Base-by-base conservation (phyloP, 1,139 yeast species). In the Magnusiomyces clavatus region DNA sequence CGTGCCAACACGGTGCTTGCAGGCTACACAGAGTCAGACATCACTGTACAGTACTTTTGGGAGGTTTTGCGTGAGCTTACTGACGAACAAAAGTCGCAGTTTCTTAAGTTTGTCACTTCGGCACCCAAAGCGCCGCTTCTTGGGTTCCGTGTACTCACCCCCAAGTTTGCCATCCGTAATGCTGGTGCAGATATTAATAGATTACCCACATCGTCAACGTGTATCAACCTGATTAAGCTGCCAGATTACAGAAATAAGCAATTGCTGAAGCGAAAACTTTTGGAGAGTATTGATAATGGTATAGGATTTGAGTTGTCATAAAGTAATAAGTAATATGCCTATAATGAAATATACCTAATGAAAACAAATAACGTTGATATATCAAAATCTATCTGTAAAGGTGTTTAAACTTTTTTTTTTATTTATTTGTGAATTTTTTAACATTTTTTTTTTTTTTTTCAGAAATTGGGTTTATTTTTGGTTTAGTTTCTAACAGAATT, bases 181-280 rank as follows among this genome's bases (percentile, higher is more conserved):
- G 77, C 84, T 1, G 95, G 96, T 0, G 50, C 58, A 10, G 61
- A 64, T 1, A 57, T 54, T 19, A 75, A 75, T 6, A 71, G 95
- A 43, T 72, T 92, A 45, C 98, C 98, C 0, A 88, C 97, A 0
- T 86, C 97, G 0, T 81, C 96, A 0, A 92, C 99, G 0, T 92
- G 98, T 72, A 88, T 89, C 31, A 94, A 92, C 64, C 68, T 92
- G 54, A 72, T 92, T 56, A 89, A 86, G 62, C 68, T 94, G 43
- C 98, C 98, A 0, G 85, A 87, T 64, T 92, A 92, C 65, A 69
- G 71, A 57, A 73, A 84, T 61, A 86, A 82, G 63, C 68, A 73
- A 46, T 49, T 77, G 2, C 69, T 92, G 48, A 74, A 76, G 53
- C 69, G 76, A 51, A 90, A 89, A 64, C 68, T 92, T 50, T 65